phyloP scores from a whole-genome alignment of 1,284 basidiomycete genomes.

The Ganoderma sp. region DNA sequence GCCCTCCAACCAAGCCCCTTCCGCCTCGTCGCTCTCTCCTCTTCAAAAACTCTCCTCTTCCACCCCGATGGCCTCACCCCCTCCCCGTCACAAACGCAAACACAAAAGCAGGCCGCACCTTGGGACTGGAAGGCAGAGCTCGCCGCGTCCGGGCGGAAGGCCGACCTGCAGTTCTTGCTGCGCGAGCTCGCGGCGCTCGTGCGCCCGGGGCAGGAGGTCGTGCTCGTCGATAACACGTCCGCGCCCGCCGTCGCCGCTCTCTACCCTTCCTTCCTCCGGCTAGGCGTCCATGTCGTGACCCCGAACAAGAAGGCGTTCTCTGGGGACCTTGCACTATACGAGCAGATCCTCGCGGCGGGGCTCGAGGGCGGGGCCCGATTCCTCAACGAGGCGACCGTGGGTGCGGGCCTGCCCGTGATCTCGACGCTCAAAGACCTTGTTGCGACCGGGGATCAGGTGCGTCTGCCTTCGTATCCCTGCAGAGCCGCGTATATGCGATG shows the following conservation, averaged over 20 bases:
- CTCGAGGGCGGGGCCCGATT: conserved; percentile 67
- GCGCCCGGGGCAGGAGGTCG: conserved; percentile 60
- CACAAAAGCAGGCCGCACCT: background rate
- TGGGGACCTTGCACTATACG: conserved; percentile 73
- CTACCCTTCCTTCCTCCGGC: conserved; percentile 84
- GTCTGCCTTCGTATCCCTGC: background rate
- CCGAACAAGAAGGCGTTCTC: conserved; percentile 99
- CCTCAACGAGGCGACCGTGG: conserved; percentile 94
- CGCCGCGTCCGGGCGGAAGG: conserved; percentile 47
- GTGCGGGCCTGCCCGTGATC: conserved; percentile 93
- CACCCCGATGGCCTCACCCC: conserved; percentile 57
- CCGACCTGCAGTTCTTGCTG: conserved; percentile 54
- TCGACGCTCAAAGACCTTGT: conserved; percentile 92
- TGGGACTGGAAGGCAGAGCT: conserved; percentile 55
- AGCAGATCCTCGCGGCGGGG: conserved; percentile 67
- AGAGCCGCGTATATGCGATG: background rate
- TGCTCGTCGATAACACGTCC: conserved; percentile 94
- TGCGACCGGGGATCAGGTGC: conserved; percentile 88
- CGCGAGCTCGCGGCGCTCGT: conserved; percentile 53
- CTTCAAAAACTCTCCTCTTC: conserved; percentile 73
- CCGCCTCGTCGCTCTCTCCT: conserved; percentile 78
- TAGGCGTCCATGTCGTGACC: conserved; percentile 89
- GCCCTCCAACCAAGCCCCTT: conserved; percentile 69
- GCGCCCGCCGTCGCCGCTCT: conserved; percentile 82
- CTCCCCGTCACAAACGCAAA: conserved; percentile 40